Evolutionary conservation across 1,284 basidiomycete genomes (phyloP).

Genomic region (Leucoagaricus sp.): DNA sequence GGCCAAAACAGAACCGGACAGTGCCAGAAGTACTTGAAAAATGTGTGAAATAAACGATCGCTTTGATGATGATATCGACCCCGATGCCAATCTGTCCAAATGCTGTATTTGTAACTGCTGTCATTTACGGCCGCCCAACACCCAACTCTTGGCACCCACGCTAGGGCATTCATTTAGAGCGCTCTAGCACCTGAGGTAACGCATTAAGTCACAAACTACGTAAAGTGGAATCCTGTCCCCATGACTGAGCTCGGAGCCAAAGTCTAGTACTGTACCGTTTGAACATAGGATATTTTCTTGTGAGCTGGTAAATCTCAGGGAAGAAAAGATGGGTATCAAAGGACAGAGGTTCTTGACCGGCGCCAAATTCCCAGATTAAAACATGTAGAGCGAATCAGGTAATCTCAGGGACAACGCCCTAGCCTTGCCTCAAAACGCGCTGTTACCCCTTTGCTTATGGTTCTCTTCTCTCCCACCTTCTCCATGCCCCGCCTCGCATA

Average conservation of each 20-base stretch:
- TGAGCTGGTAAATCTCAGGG: neutral
- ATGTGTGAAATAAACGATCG: no score
- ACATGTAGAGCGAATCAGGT: slow-evolving; percentile 2
- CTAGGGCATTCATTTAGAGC: no score
- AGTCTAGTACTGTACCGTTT: neutral
- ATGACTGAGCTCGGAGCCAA: no score
- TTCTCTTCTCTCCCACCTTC: slow-evolving; percentile 1
- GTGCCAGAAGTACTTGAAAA: no score
- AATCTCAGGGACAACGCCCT: slow-evolving; percentile 7
- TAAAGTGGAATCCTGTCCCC: no score
- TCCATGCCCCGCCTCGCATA: slow-evolving; percentile 6
- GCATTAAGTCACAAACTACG: no score
- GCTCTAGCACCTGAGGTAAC: no score
- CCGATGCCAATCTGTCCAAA: neutral
- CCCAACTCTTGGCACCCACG: neutral
- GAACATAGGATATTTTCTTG: neutral
- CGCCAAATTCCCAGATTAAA: neutral
- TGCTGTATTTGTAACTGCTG: neutral
- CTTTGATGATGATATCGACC: neutral
- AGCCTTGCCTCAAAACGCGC: slow-evolving; percentile 1
- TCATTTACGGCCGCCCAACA: neutral
- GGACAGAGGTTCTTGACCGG: neutral
- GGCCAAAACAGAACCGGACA: no score
- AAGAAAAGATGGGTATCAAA: neutral
- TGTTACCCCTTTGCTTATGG: neutral